A percentile compares a stretch with the other conserved stretches of the same genome.
Evolutionary conservation across 1,139 yeast genomes (phyloP).

Genomic region (Sporopachydermia cereana): DNA sequence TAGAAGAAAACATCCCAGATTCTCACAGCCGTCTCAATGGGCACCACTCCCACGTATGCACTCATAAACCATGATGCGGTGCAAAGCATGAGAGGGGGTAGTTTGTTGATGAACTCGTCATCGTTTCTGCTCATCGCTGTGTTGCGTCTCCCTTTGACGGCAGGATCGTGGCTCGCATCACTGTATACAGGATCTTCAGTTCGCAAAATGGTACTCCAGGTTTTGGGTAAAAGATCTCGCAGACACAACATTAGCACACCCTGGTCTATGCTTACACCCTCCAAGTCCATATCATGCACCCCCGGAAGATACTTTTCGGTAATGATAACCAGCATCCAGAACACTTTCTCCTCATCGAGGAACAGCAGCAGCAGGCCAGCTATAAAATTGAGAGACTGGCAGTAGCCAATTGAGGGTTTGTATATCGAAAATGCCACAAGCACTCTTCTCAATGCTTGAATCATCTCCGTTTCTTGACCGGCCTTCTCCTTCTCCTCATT

Average conservation of each 20-base stretch:
- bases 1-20: conserved; percentile 94
- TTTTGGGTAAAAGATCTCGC: conserved; percentile 69
- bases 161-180: conserved; percentile 15
- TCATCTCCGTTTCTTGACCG: conserved; percentile 43
- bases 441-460: conserved; percentile 67
- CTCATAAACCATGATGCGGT: conserved; percentile 99
- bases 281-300: conserved; percentile 79
- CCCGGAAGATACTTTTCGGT: conserved; percentile 84
- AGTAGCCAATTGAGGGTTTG: conserved; percentile 87
- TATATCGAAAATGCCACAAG: conserved; percentile 75
- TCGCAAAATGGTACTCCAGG: conserved; percentile 49
- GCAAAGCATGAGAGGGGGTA: conserved; percentile 87
- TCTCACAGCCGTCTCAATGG: conserved; percentile 75
- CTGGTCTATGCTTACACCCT: conserved; percentile 92
- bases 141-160: conserved; percentile 15
- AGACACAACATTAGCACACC: conserved; percentile 86
- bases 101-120: conserved; percentile 55
- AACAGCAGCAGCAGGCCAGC: conserved; percentile 77
- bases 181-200: conserved; percentile 16
- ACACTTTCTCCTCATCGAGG: conserved; percentile 79
- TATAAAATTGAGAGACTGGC: conserved; percentile 86
- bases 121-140: conserved; percentile 21
- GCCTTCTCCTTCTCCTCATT: conserved; percentile 18
- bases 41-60: conserved; percentile 75
- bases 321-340: conserved; percentile 91